phyloP scores from a whole-genome alignment of 2,329 filamentous ascomycete genomes.

The Pyrenophora seminiperda region DNA sequence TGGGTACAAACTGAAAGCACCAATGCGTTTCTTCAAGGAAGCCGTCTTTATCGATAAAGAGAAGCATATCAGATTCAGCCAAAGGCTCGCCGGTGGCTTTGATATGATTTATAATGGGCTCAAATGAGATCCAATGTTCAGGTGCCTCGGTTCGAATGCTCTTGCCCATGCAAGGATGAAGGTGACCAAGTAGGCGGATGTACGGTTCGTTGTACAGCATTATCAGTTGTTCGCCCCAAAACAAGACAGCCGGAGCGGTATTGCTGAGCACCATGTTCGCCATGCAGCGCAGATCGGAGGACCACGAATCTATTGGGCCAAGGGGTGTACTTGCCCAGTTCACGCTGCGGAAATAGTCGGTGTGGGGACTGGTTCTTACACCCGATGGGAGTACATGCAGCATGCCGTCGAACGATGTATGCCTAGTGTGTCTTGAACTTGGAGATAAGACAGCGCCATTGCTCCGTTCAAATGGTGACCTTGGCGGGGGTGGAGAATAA shows the following conservation, averaged over 20 bases:
- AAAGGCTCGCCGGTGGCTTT: slow-evolving; percentile 28
- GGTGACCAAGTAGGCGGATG: slow-evolving; percentile 31
- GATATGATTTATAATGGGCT: slow-evolving; percentile 30
- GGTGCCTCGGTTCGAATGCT: slow-evolving; percentile 66
- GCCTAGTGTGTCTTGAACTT: neutral
- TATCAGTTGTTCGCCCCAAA: slow-evolving; percentile 52
- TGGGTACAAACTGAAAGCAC: slow-evolving; percentile 76
- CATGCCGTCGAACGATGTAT: slow-evolving; percentile 23
- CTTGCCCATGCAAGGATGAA: slow-evolving; percentile 65
- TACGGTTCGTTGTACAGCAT: slow-evolving; percentile 49
- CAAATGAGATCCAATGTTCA: slow-evolving; percentile 62
- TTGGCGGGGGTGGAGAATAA: slow-evolving; percentile 32
- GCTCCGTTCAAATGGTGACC: neutral
- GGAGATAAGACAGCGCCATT: neutral
- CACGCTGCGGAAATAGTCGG: slow-evolving; percentile 69
- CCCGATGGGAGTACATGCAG: slow-evolving; percentile 9
- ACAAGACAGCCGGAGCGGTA: slow-evolving; percentile 62
- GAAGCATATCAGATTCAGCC: slow-evolving; percentile 67
- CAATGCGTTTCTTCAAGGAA: slow-evolving; percentile 79
- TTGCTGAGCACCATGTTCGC: slow-evolving; percentile 73
- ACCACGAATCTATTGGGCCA: slow-evolving; percentile 74
- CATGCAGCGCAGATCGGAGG: slow-evolving; percentile 70
- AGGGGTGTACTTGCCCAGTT: slow-evolving; percentile 75
- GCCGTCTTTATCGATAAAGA: slow-evolving; percentile 70
- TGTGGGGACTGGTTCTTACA: slow-evolving; percentile 53